These are phyloP conservation scores for Aciculosporium take DNA, from an alignment of 2,329 filamentous ascomycete genomes.

Conservation along the genomic window DNA sequence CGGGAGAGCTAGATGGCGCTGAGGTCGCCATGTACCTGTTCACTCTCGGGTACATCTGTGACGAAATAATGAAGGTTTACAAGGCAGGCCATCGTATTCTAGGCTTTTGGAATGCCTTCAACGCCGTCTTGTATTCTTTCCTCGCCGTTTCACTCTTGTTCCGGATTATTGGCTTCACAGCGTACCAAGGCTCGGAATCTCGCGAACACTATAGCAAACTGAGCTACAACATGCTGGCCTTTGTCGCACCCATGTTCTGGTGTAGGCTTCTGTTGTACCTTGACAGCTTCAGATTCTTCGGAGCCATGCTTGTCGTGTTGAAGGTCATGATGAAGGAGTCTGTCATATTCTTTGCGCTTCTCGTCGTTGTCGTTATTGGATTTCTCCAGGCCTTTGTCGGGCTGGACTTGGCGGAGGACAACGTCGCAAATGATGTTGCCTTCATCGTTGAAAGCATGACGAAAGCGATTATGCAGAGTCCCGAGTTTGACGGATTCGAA, in stretches of 20 bases:
- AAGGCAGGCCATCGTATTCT: conserved; percentile 87
- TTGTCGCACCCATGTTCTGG: conserved; percentile 95
- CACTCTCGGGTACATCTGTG: conserved; percentile 78
- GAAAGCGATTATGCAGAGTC: conserved; percentile 81
- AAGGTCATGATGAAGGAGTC: conserved; percentile 93
- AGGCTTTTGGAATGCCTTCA: conserved; percentile 96
- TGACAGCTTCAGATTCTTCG: conserved; percentile 89
- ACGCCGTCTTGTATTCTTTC: conserved; percentile 65
- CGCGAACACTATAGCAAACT: conserved; percentile 58
- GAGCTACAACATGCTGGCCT: conserved; percentile 88
- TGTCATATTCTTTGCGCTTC: conserved; percentile 87
- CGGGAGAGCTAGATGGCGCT: conserved; percentile 68
- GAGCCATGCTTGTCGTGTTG: conserved; percentile 91
- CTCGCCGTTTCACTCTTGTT: conserved; percentile 65
- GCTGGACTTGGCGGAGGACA: conserved; percentile 68
- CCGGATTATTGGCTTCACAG: conserved; percentile 62
- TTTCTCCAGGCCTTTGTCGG: conserved; percentile 94
- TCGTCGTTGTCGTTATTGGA: conserved; percentile 67
- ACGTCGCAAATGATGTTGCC: conserved; percentile 49
- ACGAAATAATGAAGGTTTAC: conserved; percentile 79
- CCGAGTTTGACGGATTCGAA: conserved; percentile 81
- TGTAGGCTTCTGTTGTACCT: conserved; percentile 81
- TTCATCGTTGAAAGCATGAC: conserved; percentile 75
- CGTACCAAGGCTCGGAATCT: conserved; percentile 28
- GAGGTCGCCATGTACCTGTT: conserved; percentile 82